Percentiles rank a stretch among this genome's conserved stretches.
Evolutionary conservation across 441 rosid species (phyloP).

Genomic region (Flueggea neowawraea): DNA sequence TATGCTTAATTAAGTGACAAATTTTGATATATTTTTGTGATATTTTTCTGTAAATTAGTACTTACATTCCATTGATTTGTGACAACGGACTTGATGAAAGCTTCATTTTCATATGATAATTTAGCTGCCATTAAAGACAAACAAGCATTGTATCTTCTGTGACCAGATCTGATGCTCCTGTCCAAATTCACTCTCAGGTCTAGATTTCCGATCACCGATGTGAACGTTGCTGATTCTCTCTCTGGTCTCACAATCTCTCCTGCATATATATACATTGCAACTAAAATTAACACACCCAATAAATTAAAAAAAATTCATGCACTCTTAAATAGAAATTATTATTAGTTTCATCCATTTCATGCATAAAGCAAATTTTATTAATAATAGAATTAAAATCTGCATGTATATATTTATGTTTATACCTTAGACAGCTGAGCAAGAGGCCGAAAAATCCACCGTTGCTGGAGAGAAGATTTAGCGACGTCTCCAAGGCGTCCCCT

Average conservation of each 20-base stretch:
- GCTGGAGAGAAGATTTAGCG: constrained; percentile 46
- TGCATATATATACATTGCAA: constrained; percentile 14
- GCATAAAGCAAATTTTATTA: too few species aligned
- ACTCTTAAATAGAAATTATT: too few species aligned
- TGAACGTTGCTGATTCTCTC: constrained; percentile 36
- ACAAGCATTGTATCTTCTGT: constrained; percentile 34
- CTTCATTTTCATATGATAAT: constrained; percentile 55
- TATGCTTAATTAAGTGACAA: too few species aligned
- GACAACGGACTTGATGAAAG: constrained; percentile 35
- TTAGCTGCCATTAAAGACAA: constrained; percentile 76
- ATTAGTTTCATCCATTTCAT: too few species aligned
- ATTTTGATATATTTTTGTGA: too few species aligned
- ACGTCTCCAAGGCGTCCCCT: constrained; percentile 36
- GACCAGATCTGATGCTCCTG: constrained; percentile 17
- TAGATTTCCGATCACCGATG: constrained; percentile 32
- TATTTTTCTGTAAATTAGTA: background rate
- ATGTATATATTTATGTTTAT: background rate
- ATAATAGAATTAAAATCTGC: background rate
- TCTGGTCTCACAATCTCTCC: constrained; percentile 42
- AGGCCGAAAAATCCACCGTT: constrained; percentile 50
- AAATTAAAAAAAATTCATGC: background rate
- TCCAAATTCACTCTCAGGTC: constrained; percentile 53
- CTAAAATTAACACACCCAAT: background rate
- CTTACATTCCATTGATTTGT: constrained; percentile 45
- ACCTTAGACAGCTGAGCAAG: constrained; percentile 34